Base-by-base conservation (phyloP, 495 filamentous ascomycete genomes). In the Aspergillus biplanus region DNA sequence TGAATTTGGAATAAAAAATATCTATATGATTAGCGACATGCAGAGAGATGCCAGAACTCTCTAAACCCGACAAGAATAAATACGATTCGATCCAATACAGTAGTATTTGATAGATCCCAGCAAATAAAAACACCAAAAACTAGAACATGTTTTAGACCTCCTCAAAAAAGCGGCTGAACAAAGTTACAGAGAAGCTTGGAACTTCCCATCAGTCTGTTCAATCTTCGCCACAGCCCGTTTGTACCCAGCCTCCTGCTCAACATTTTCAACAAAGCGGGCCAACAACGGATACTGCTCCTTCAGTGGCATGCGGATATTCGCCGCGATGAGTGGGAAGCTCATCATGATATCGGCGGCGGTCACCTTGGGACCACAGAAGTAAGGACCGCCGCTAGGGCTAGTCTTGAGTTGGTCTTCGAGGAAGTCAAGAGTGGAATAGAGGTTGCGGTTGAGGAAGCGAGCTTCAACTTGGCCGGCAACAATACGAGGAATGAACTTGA, bases 271-370 rank as follows among this genome's bases (percentile, higher is more conserved):
- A 73, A 91, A 97, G 31, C 73, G 82, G 49, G 69, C 83, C 31
- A 93, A 59, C 61, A 82, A 83, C 50, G 89, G 89, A 67, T 90
- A 88, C 48, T 76, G 76, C 34, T 87, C 83, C 62, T 78, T 72
- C 16, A 79, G 77, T 44, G 87, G 61, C 15, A 80, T 65, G 1
- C 72, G 71, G 33, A 63, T 67, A 49, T 75, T 79, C 7, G 80
- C 84, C 4, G 83, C 83, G 33, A 86, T 80, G 9, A 96, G 71
- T 0, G 89, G 90, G 71, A 90, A 97, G 65, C 83, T 87, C 75
- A 96, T 78, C 68, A 95, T 70, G 46, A 97, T 90, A 71, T 97
- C 93, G 0, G 90, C 93, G 0, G 86, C 87, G 0, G 90, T 92
- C 27, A 97, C 78, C 53, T 86, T 75, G 12, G 78, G 75, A 6